A percentile compares a stretch with the other conserved stretches of the same genome.
Evolutionary conservation across 306 rosid genomes (phyloP).

Genomic region (Echinosophora koreensis): DNA sequence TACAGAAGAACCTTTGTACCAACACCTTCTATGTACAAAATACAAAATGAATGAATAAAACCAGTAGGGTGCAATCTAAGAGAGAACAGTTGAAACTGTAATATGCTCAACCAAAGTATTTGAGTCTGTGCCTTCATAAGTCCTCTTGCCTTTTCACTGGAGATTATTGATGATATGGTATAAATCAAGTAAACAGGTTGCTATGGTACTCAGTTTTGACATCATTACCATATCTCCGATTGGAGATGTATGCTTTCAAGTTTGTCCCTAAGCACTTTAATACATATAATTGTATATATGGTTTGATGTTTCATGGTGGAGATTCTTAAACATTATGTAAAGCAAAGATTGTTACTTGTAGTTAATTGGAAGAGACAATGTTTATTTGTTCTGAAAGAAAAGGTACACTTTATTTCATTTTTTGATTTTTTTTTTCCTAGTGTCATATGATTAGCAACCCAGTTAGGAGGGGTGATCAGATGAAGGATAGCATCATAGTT

Average conservation of each 20-base stretch:
- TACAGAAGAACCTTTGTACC: conserved; percentile 46
- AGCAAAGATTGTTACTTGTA: background rate
- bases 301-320: conserved; percentile 4
- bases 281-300: background rate
- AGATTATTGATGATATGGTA: background rate
- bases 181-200: background rate
- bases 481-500: too few relatives aligned
- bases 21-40: conserved; percentile 49
- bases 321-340: background rate
- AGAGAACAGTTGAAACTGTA: background rate
- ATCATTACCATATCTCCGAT: conserved; percentile 3
- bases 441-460: background rate
- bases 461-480: too few relatives aligned
- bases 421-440: background rate
- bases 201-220: conserved; percentile 33
- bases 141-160: background rate
- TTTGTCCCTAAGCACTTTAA: background rate
- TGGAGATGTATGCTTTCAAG: conserved; percentile 2
- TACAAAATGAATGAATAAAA: conserved; percentile 47
- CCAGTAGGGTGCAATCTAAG: conserved; percentile 11
- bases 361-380: conserved; percentile 28
- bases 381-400: background rate
- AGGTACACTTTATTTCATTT: background rate
- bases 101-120: background rate
- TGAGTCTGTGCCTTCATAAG: background rate